Percentiles rank a stretch among this genome's conserved stretches.
These are phyloP conservation scores for Hippophae gyantsensis DNA, from an alignment of 306 rosid species.

Conservation along the genomic window DNA sequence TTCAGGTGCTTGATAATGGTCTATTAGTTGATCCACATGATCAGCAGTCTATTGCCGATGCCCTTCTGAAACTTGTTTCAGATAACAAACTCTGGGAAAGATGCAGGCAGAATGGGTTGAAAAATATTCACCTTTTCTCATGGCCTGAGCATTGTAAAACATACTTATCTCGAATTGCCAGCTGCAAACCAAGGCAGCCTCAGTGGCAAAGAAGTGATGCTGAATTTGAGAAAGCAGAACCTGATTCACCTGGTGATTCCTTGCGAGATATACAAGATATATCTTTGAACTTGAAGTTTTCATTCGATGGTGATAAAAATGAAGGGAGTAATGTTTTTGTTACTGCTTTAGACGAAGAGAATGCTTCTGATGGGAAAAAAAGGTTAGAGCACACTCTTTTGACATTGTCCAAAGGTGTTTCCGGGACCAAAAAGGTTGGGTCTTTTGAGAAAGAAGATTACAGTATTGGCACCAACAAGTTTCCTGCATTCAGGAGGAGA, in stretches of 20 bases:
- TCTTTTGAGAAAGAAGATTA: slow-evolving; percentile 20
- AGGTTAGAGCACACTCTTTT: slow-evolving; percentile 21
- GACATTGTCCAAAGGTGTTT: slow-evolving; percentile 25
- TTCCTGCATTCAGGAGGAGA: slow-evolving; percentile 33
- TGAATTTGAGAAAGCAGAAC: no score
- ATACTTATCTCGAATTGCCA: slow-evolving; percentile 71
- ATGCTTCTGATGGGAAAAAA: slow-evolving; percentile 20
- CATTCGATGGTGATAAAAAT: slow-evolving; percentile 53
- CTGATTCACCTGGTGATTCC: slow-evolving; percentile 61
- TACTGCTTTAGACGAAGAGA: slow-evolving; percentile 54
- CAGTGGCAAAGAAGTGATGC: no score
- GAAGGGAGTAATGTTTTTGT: slow-evolving; percentile 37
- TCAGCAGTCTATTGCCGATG: slow-evolving; percentile 65
- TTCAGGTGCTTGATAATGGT: slow-evolving; percentile 63
- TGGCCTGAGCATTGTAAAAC: slow-evolving; percentile 81
- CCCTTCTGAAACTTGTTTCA: slow-evolving; percentile 67
- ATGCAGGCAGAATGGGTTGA: slow-evolving; percentile 69
- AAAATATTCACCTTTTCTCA: slow-evolving; percentile 68
- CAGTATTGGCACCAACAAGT: slow-evolving; percentile 12
- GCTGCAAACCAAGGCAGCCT: slow-evolving; percentile 47
- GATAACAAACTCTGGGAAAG: slow-evolving; percentile 69
- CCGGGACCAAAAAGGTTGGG: slow-evolving; percentile 15
- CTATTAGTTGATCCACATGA: slow-evolving; percentile 77
- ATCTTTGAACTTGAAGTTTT: slow-evolving; percentile 61
- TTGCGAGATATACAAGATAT: slow-evolving; percentile 62